Evolutionary conservation across 2,329 filamentous ascomycete species (phyloP).

Genomic region (Mycocentrospora acerina): DNA sequence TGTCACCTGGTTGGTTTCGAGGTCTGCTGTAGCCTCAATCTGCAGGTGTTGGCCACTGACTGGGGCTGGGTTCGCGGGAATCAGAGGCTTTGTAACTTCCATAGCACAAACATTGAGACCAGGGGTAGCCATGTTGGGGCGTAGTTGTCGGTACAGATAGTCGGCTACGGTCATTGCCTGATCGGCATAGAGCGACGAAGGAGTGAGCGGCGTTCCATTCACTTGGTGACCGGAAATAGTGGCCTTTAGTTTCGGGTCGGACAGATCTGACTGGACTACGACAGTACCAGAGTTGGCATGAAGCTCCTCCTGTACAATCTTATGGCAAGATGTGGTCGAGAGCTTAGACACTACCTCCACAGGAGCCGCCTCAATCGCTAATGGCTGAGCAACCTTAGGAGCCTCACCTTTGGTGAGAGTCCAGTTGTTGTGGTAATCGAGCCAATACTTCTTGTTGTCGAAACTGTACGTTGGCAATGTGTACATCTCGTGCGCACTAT

Average conservation of each 20-base stretch:
- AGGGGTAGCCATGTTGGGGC: conserved; percentile 57
- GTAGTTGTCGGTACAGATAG: conserved; percentile 66
- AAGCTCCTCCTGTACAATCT: conserved; percentile 63
- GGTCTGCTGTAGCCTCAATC: conserved; percentile 61
- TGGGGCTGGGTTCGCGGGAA: conserved; percentile 55
- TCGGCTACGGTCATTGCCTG: conserved; percentile 66
- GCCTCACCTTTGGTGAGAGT: conserved; percentile 67
- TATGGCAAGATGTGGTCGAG: conserved; percentile 66
- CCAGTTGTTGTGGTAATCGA: conserved; percentile 72
- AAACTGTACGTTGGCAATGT: conserved; percentile 68
- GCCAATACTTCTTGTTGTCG: conserved; percentile 72
- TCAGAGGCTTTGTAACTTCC: conserved; percentile 70
- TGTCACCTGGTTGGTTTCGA: conserved; percentile 56
- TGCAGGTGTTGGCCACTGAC: conserved; percentile 60
- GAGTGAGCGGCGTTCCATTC: conserved; percentile 66
- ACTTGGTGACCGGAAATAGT: conserved; percentile 67
- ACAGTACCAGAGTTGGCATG: conserved; percentile 61
- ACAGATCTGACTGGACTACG: conserved; percentile 66
- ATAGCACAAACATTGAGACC: conserved; percentile 67
- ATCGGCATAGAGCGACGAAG: conserved; percentile 65
- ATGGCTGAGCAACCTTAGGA: conserved; percentile 43
- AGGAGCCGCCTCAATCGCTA: conserved; percentile 40
- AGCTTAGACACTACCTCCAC: conserved; percentile 55
- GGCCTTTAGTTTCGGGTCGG: conserved; percentile 62
- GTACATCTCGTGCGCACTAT: conserved; percentile 59